phyloP scores from a whole-genome alignment of 2,329 filamentous ascomycete genomes.

The Cladophialophora immunda region DNA sequence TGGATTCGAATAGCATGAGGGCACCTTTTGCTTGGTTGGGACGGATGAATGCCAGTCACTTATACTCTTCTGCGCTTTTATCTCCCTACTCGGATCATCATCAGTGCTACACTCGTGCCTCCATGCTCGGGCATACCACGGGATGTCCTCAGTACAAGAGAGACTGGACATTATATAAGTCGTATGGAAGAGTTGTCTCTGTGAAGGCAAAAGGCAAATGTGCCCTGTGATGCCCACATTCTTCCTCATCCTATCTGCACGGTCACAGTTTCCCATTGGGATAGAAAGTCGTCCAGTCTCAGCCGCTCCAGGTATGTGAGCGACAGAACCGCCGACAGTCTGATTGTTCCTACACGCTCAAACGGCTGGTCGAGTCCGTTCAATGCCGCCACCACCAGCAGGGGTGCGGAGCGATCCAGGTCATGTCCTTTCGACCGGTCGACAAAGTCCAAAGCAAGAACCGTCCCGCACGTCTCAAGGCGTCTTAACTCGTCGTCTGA shows the following conservation, averaged over 20 bases:
- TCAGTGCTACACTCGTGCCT: too few species aligned
- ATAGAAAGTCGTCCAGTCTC: background rate
- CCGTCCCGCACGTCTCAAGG: background rate
- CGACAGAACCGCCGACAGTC: background rate
- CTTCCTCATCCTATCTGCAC: slow-evolving; percentile 3
- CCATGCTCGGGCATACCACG: too few species aligned
- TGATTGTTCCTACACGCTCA: background rate
- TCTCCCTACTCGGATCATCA: too few species aligned
- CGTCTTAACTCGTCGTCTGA: background rate
- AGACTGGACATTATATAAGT: too few species aligned
- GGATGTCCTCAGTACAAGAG: too few species aligned
- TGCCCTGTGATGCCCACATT: too few species aligned
- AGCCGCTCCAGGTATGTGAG: slow-evolving; percentile 2
- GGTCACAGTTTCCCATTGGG: slow-evolving; percentile 6
- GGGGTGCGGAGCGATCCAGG: background rate
- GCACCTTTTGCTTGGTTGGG: too few species aligned
- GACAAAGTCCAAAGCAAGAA: background rate
- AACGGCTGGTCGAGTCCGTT: background rate
- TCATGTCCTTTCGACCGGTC: background rate
- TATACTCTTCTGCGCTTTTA: too few species aligned
- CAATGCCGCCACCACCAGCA: background rate
- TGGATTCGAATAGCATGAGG: too few species aligned
- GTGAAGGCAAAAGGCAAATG: too few species aligned
- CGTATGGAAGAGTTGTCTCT: too few species aligned
- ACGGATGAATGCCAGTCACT: too few species aligned